These are phyloP conservation scores for Aureobasidium namibiae DNA, from an alignment of 2,329 filamentous ascomycete genomes.

Conservation along the genomic window DNA sequence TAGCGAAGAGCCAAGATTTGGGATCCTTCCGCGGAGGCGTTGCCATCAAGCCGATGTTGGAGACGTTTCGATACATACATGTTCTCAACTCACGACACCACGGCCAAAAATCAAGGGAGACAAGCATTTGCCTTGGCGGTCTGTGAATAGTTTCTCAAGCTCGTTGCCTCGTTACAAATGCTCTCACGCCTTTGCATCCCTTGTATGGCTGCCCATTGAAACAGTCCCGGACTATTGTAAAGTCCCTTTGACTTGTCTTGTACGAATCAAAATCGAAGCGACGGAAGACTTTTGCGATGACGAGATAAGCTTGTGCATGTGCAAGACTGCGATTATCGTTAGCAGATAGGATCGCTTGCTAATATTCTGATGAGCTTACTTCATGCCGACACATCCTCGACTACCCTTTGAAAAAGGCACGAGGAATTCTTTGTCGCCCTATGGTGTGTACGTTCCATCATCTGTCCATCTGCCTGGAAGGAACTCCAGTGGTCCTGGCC, in stretches of 20 bases:
- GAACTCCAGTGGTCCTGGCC: neutral
- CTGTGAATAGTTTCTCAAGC: too few species aligned
- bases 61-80: too few species aligned
- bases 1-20: too few species aligned
- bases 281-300: neutral
- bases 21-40: too few species aligned
- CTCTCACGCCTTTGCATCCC: constrained; percentile 19
- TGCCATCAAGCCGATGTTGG: too few species aligned
- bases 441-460: neutral
- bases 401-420: constrained; percentile 11
- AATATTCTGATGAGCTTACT: neutral
- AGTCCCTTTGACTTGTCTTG: constrained; percentile 7
- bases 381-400: neutral
- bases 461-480: neutral
- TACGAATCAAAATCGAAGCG: constrained; percentile 10
- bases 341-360: neutral
- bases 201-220: constrained; percentile 18
- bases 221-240: constrained; percentile 9
- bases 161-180: constrained; percentile 15
- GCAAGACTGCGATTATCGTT: neutral
- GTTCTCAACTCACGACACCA: too few species aligned
- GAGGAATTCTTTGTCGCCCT: constrained; percentile 13
- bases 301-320: neutral
- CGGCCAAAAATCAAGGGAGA: too few species aligned
- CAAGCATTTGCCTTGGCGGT: neutral